Conservation (phyloP, 2,329 filamentous ascomycete genomes). For the Epicoccum nigrum region DNA sequence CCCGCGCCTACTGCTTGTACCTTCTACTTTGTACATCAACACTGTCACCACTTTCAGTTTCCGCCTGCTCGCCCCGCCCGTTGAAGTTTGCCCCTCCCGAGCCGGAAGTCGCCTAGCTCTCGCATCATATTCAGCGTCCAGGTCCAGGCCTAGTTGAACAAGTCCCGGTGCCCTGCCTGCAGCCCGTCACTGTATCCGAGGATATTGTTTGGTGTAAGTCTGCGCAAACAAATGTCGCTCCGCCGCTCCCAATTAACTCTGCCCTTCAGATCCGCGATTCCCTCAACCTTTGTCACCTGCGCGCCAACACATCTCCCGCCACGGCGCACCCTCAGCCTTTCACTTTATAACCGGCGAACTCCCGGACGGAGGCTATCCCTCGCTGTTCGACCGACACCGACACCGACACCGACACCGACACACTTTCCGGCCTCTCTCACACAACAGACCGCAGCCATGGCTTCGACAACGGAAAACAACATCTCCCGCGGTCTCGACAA, state of each 20-base stretch:
- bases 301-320: conserved; percentile 1
- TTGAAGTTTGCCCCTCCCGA: conserved; percentile 10
- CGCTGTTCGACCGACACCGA: conserved; percentile 15
- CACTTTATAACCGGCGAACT: conserved; percentile 15
- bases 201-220: conserved; percentile 24
- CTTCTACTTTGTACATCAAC: no score
- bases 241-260: conserved; percentile 25
- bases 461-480: conserved; percentile 27
- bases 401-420: conserved; percentile 11
- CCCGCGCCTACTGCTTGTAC: background rate
- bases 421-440: background rate
- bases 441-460: conserved; percentile 27
- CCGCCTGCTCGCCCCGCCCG: background rate
- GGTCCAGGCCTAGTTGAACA: conserved; percentile 7
- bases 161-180: conserved; percentile 27
- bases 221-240: conserved; percentile 20
- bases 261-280: conserved; percentile 14
- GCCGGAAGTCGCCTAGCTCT: conserved; percentile 22
- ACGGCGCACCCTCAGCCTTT: conserved; percentile 8
- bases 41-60: background rate
- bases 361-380: conserved; percentile 17
- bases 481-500: conserved; percentile 31
- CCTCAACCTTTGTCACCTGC: conserved; percentile 6
- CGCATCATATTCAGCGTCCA: conserved; percentile 26
- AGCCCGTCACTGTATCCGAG: conserved; percentile 23